phyloP scores from a whole-genome alignment of 2,329 filamentous ascomycete species.

The Beauveria caledonica region DNA sequence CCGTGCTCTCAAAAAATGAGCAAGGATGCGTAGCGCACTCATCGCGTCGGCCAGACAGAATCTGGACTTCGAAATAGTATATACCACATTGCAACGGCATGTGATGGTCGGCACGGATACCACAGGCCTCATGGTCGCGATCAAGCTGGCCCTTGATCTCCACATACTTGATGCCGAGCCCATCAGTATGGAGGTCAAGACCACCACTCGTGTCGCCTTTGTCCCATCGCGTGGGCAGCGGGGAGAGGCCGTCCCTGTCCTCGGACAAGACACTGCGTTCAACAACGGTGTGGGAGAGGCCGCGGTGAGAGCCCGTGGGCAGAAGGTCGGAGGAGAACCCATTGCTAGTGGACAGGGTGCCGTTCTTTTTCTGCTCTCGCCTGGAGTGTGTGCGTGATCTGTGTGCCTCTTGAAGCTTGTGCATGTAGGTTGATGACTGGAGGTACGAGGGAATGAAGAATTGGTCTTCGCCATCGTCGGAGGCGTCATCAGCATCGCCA shows the following conservation, averaged over 20 bases:
- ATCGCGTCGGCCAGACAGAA: constrained; percentile 42
- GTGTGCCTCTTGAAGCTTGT: constrained; percentile 64
- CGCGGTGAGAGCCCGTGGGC: constrained; percentile 53
- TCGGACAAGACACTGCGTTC: constrained; percentile 60
- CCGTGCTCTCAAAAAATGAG: no score
- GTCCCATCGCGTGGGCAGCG: constrained; percentile 77
- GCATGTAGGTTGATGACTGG: constrained; percentile 66
- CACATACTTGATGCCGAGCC: constrained; percentile 59
- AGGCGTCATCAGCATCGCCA: constrained; percentile 19
- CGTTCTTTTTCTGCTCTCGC: constrained; percentile 33
- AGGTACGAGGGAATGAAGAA: constrained; percentile 87
- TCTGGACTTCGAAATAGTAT: constrained; percentile 78
- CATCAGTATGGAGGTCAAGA: constrained; percentile 67
- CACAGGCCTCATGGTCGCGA: constrained; percentile 65
- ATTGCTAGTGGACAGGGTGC: constrained; percentile 37
- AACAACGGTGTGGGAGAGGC: constrained; percentile 75
- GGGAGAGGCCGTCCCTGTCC: constrained; percentile 51
- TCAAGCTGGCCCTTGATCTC: constrained; percentile 39
- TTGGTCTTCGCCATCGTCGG: constrained; percentile 24
- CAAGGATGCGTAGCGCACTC: constrained; percentile 37
- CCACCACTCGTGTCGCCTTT: constrained; percentile 64
- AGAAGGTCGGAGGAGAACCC: constrained; percentile 33
- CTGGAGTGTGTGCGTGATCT: constrained; percentile 47
- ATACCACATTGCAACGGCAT: constrained; percentile 89
- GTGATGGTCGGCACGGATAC: constrained; percentile 72